phyloP scores from a whole-genome alignment of 441 rosid genomes.

The Brassica balearica region DNA sequence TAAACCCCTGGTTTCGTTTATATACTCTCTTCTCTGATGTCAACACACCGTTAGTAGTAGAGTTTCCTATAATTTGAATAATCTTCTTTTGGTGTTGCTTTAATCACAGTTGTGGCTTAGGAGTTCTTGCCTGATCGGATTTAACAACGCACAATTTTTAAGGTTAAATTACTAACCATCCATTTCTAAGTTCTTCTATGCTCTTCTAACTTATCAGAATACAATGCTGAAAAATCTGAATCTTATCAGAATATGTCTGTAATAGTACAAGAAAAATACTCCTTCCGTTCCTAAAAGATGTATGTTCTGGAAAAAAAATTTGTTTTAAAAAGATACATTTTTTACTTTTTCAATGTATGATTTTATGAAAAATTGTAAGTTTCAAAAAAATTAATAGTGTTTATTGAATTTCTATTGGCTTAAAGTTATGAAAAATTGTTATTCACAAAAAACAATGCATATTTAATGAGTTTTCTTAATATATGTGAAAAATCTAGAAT shows the following conservation, averaged over 20 bases:
- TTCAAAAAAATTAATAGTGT: no score
- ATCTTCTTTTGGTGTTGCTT: background rate
- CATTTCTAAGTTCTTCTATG: background rate
- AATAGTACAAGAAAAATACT: background rate
- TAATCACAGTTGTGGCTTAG: background rate
- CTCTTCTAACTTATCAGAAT: background rate
- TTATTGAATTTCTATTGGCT: no score
- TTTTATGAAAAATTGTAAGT: no score
- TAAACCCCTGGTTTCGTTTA: background rate
- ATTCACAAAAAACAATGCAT: no score
- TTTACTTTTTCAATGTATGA: no score
- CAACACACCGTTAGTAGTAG: background rate
- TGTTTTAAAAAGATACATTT: no score
- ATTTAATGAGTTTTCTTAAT: no score
- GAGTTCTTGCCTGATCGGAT: background rate
- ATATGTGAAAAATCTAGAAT: no score
- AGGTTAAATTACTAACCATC: background rate
- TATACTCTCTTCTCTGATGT: background rate
- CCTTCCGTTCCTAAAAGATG: no score
- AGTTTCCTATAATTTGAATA: background rate
- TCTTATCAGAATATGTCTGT: background rate
- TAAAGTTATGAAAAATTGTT: no score
- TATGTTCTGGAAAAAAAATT: no score
- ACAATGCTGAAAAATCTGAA: background rate
- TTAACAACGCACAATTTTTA: background rate